These are phyloP conservation scores for Lactifluus pinguis DNA, from an alignment of 768 basidiomycete species.

Conservation along the genomic window DNA sequence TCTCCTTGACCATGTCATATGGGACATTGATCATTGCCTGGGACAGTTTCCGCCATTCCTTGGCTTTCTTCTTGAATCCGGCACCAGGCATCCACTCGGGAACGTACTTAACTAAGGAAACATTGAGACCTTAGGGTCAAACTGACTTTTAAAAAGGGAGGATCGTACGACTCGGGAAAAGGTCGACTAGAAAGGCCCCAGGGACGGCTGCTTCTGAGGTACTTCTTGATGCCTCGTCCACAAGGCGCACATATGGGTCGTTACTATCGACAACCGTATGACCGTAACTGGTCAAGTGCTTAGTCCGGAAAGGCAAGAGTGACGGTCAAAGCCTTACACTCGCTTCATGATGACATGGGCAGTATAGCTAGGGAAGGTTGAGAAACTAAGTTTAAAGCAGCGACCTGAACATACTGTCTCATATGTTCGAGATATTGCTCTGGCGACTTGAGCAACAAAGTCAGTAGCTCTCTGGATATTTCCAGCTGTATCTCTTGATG, in stretches of 20 bases:
- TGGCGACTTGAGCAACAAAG: conserved; percentile 15
- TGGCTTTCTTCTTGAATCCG: conserved; percentile 15
- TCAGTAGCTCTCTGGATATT: conserved; percentile 13
- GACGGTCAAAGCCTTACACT: not conserved
- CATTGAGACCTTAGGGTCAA: not conserved
- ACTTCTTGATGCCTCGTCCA: conserved; percentile 10
- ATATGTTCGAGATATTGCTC: conserved; percentile 14
- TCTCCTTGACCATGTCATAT: conserved; percentile 18
- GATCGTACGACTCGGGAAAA: conserved; percentile 20
- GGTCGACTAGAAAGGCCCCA: conserved; percentile 21
- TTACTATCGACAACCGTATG: conserved; percentile 13
- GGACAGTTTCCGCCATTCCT: conserved; percentile 17
- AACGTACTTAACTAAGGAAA: conserved; percentile 19
- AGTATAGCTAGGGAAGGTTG: not conserved
- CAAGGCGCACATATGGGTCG: conserved; percentile 16
- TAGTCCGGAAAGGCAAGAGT: not conserved
- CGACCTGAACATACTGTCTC: conserved; percentile 7
- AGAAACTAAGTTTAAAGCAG: not conserved
- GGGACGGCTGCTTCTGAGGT: conserved; percentile 14
- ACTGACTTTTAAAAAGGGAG: not conserved
- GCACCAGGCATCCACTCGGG: conserved; percentile 25
- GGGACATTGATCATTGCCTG: conserved; percentile 20
- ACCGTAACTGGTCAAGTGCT: conserved; percentile 9
- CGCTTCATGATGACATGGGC: conserved; percentile 11
- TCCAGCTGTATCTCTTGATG: conserved; percentile 15